Percentiles rank a stretch among this genome's conserved stretches.
phyloP scores from a whole-genome alignment of 768 basidiomycete species.

The Rhodotorula toruloides region DNA sequence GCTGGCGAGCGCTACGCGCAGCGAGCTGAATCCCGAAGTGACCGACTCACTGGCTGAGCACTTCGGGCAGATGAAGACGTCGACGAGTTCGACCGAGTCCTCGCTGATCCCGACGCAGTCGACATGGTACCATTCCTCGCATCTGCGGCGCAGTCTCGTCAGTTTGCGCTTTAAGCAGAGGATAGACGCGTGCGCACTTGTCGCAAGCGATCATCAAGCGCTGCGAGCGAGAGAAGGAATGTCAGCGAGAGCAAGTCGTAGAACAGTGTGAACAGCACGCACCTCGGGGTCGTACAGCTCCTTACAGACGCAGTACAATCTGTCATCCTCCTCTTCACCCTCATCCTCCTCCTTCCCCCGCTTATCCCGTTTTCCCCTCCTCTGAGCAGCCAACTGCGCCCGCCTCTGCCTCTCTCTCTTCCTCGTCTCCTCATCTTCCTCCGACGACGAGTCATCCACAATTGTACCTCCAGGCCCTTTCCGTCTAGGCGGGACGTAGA shows the following conservation, averaged over 20 bases:
- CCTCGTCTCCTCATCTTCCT: conserved; percentile 16
- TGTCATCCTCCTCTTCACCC: conserved; percentile 56
- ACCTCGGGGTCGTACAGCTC: conserved; percentile 75
- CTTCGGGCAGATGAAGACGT: conserved; percentile 82
- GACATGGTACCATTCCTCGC: conserved; percentile 93
- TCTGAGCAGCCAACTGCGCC: background rate
- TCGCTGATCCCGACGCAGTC: conserved; percentile 77
- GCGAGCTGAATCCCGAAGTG: too few relatives aligned
- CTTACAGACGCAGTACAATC: conserved; percentile 82
- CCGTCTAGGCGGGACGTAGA: conserved; percentile 10
- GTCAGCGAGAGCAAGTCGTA: background rate
- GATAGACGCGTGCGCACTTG: conserved; percentile 53
- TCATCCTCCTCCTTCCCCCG: conserved; percentile 42
- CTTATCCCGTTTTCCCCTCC: conserved; percentile 1
- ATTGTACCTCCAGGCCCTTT: background rate
- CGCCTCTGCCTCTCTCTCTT: conserved; percentile 6
- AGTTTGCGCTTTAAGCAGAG: background rate
- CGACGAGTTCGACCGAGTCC: conserved; percentile 75
- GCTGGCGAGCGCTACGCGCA: too few relatives aligned
- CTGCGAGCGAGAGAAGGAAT: conserved; percentile 2
- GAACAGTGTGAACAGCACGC: background rate
- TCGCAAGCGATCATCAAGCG: conserved; percentile 90
- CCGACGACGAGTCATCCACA: background rate
- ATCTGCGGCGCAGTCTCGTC: conserved; percentile 52
- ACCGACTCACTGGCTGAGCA: conserved; percentile 65